Percentiles rank a stretch among this genome's conserved stretches.
Conservation (phyloP, 192 early-diverging fungal genomes). For the Coemansia sp. region DNA sequence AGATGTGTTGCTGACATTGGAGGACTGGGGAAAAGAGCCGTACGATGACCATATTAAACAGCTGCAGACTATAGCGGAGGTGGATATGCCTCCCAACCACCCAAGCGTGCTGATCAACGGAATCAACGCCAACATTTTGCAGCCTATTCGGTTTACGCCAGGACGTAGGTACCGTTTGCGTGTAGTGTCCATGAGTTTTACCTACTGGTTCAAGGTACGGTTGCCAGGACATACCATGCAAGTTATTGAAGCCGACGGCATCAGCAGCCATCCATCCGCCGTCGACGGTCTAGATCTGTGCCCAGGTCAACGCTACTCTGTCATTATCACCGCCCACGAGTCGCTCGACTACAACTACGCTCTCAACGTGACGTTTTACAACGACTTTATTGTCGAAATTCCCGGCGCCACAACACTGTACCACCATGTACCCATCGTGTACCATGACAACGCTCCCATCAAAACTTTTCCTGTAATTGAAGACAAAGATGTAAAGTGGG, state of each 20-base stretch:
- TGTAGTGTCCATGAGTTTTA: conserved; percentile 71
- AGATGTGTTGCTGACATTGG: conserved; percentile 61
- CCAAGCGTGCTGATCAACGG: conserved; percentile 23
- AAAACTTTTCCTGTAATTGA: conserved; percentile 9
- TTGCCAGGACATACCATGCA: conserved; percentile 73
- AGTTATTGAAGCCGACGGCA: conserved; percentile 80
- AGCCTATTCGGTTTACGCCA: conserved; percentile 61
- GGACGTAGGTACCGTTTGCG: conserved; percentile 80
- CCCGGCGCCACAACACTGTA: conserved; percentile 54
- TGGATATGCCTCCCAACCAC: no score
- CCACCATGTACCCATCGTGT: conserved; percentile 58
- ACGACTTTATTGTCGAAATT: conserved; percentile 48
- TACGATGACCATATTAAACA: conserved; percentile 54
- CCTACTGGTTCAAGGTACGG: conserved; percentile 66
- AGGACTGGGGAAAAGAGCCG: conserved; percentile 57
- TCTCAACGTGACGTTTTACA: conserved; percentile 62
- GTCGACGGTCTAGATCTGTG: conserved; percentile 60
- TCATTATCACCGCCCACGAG: conserved; percentile 68
- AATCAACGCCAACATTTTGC: conserved; percentile 50
- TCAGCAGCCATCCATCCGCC: conserved; percentile 57
- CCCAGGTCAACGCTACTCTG: conserved; percentile 75
- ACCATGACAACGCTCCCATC: conserved; percentile 59
- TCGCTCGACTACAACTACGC: conserved; percentile 61
- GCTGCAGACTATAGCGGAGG: conserved; percentile 58
- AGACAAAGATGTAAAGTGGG: conserved; percentile 10